Evolutionary conservation across 306 rosid species (phyloP).

Genomic region (Acacia confusa): DNA sequence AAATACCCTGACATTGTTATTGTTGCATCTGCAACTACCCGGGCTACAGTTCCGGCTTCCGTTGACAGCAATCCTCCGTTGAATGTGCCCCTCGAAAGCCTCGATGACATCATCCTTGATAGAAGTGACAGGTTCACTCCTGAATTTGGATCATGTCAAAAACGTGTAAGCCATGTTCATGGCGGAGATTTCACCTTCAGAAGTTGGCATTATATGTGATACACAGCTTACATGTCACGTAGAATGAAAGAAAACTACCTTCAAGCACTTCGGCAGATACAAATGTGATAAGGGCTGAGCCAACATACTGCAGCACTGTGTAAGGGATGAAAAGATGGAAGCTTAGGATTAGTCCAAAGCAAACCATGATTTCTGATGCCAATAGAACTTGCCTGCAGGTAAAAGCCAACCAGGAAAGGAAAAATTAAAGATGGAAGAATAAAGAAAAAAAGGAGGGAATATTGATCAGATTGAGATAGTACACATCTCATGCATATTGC

Average conservation of each 20-base stretch:
- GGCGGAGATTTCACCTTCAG: slow-evolving; percentile 10
- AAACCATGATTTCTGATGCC: slow-evolving; percentile 79
- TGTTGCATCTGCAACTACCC: slow-evolving; percentile 86
- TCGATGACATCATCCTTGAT: slow-evolving; percentile 77
- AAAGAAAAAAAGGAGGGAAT: neutral
- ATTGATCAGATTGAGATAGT: neutral
- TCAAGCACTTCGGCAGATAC: slow-evolving; percentile 87
- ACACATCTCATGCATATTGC: neutral
- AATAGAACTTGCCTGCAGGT: slow-evolving; percentile 73
- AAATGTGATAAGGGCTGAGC: slow-evolving; percentile 82
- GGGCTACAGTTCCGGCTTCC: slow-evolving; percentile 88
- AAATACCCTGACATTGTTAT: slow-evolving; percentile 73
- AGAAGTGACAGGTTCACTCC: slow-evolving; percentile 88
- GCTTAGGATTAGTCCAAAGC: slow-evolving; percentile 75
- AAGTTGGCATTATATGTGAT: neutral
- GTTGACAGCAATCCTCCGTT: slow-evolving; percentile 86
- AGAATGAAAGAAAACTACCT: slow-evolving; percentile 51
- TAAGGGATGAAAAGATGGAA: slow-evolving; percentile 65
- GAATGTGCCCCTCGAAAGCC: slow-evolving; percentile 80
- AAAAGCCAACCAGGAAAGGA: slow-evolving; percentile 26
- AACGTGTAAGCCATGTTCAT: slow-evolving; percentile 1
- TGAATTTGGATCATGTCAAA: slow-evolving; percentile 38
- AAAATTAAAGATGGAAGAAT: neutral
- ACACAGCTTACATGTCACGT: neutral
- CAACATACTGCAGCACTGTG: slow-evolving; percentile 69